Percentiles rank a stretch among this genome's conserved stretches.
Evolutionary conservation across 495 filamentous ascomycete genomes (phyloP).

Genomic region (Evernia prunastri): DNA sequence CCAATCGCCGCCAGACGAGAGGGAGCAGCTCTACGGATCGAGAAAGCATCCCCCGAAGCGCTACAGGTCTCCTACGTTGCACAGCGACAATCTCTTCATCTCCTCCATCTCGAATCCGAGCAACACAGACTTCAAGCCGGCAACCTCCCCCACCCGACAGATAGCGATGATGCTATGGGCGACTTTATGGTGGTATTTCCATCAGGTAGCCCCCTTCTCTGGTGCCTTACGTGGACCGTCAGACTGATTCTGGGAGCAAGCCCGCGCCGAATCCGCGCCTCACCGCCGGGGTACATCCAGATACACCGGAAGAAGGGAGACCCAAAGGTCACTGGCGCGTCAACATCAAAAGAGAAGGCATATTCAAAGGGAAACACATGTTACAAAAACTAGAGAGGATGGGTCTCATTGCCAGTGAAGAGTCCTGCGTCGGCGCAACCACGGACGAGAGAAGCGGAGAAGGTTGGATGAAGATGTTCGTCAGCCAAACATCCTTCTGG

Average conservation of each 20-base stretch:
- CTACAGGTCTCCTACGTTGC: slow-evolving; percentile 66
- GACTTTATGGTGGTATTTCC: slow-evolving; percentile 95
- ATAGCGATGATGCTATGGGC: slow-evolving; percentile 97
- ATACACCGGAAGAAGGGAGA: slow-evolving; percentile 59
- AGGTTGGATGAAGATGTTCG: slow-evolving; percentile 75
- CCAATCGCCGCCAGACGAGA: slow-evolving; percentile 23
- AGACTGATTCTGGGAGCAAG: slow-evolving; percentile 27
- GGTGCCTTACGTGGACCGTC: background rate
- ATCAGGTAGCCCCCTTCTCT: slow-evolving; percentile 44
- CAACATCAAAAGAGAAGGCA: slow-evolving; percentile 75
- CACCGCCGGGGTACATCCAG: slow-evolving; percentile 52
- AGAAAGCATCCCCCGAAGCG: slow-evolving; percentile 45
- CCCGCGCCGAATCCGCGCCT: slow-evolving; percentile 46
- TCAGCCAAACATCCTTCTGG: slow-evolving; percentile 78
- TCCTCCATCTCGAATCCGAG: slow-evolving; percentile 83
- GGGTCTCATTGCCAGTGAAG: slow-evolving; percentile 70
- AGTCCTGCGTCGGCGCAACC: slow-evolving; percentile 65
- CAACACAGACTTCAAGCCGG: slow-evolving; percentile 69
- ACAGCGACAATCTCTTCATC: slow-evolving; percentile 77
- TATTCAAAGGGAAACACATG: slow-evolving; percentile 72
- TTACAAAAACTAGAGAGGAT: slow-evolving; percentile 91
- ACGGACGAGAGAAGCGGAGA: slow-evolving; percentile 54
- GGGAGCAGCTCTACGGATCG: slow-evolving; percentile 20
- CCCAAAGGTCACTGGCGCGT: slow-evolving; percentile 87
- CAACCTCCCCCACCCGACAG: slow-evolving; percentile 71